phyloP scores from a whole-genome alignment of 2,329 filamentous ascomycete genomes.

The Sclerotinia sclerotiorum region DNA sequence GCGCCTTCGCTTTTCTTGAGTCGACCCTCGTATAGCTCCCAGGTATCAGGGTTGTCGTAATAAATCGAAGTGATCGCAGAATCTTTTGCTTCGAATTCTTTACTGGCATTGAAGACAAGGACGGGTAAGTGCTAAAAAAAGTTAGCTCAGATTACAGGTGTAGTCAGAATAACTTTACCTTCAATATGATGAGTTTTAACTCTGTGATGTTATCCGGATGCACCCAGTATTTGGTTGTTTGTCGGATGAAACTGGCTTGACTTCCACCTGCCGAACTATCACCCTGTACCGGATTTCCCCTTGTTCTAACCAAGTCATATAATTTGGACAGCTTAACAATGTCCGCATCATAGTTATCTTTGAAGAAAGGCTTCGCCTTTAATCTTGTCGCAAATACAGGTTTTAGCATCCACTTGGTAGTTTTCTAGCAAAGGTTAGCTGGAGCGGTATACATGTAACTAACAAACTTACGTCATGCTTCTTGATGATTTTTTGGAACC shows the following conservation, averaged over 20 bases:
- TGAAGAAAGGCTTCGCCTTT: conserved; percentile 97
- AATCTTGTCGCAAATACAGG: conserved; percentile 94
- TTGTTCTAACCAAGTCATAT: conserved; percentile 90
- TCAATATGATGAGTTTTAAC: conserved; percentile 94
- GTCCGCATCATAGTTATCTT: conserved; percentile 96
- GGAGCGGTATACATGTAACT: background rate
- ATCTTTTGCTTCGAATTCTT: conserved; percentile 89
- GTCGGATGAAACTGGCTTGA: conserved; percentile 93
- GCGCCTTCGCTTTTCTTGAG: conserved; percentile 97
- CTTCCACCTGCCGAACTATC: conserved; percentile 87
- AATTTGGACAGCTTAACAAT: conserved; percentile 92
- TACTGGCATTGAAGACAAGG: conserved; percentile 94
- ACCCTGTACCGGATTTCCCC: conserved; percentile 88
- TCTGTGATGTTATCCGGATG: conserved; percentile 98
- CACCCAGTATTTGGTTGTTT: conserved; percentile 99
- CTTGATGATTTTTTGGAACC: conserved; percentile 99
- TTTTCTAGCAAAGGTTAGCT: conserved; percentile 62
- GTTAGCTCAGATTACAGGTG: conserved; percentile 28
- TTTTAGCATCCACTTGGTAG: conserved; percentile 87
- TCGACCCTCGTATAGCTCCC: conserved; percentile 91
- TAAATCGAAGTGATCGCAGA: conserved; percentile 98
- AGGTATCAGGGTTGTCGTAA: conserved; percentile 91
- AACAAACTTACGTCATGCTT: conserved; percentile 80
- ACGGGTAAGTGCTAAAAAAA: conserved; percentile 76
- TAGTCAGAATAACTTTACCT: conserved; percentile 47